Base-by-base conservation (phyloP, 2,329 filamentous ascomycete species). In the Allantophomopsis lycopodina region DNA sequence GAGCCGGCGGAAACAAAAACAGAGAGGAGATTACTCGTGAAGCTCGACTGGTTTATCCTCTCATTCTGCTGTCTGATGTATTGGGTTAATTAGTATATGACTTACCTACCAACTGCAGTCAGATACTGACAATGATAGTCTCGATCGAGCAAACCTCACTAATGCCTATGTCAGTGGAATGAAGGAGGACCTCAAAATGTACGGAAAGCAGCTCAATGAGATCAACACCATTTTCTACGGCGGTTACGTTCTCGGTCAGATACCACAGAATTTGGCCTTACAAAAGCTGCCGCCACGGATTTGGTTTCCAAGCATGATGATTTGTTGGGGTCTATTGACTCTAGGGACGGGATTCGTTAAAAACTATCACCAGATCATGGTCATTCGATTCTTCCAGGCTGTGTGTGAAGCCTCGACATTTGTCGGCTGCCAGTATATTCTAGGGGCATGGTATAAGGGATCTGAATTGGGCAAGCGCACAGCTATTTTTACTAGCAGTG, bases 241-340 rank as follows among this genome's bases (percentile, higher is more conserved):
- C 17, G 55, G 62, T 32, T 63, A 63, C 40, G 56, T 61, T 0
- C 50, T 77, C 4, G 73, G 73, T 1, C 73, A 79, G 50, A 59
- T 77, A 16, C 71, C 71, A 0, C 70, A 67, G 40, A 76, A 75
- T 47, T 51, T 77, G 8, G 70, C 71, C 4, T 60, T 81, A 2
- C 70, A 79, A 52, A 75, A 76, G 46, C 51, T 80, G 41, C 65
- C 66, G 35, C 75, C 74, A 2, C 65, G 75, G n/a, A 62, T 72
- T 44, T 81, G 73, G 61, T 78, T 78, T 49, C 76, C 76, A 1
- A 48, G 61, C 23, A 76, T 74, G 64, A 76, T 77, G 68, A 42
- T 76, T 28, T 51, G 70, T 41, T 83, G 78, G 79, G 76, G 70
- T 2, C 60, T 64, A 0, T 56, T 83, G 18, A 82, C 77, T 2